phyloP scores from a whole-genome alignment of 768 basidiomycete species.

The Pleurotus cornucopiae region DNA sequence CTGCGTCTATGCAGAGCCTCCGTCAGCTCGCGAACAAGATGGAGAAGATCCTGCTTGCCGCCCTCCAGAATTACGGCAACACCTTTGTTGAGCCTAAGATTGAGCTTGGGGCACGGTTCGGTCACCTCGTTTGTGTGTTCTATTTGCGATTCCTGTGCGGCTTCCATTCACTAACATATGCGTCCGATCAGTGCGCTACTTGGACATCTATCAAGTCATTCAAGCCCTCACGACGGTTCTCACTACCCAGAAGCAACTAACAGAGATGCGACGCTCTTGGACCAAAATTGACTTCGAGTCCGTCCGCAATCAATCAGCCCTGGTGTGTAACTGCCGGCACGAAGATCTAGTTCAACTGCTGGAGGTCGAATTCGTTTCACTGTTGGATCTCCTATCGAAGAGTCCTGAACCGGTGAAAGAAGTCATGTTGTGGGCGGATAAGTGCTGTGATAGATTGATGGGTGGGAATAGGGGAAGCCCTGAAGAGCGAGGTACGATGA shows the following conservation, averaged over 20 bases:
- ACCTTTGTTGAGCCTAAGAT: constrained; percentile 92
- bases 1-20: constrained; percentile 63
- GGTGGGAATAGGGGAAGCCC: constrained; percentile 50
- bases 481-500: constrained; percentile 81
- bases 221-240: constrained; percentile 87
- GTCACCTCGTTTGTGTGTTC: constrained; percentile 80
- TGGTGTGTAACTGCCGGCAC: constrained; percentile 90
- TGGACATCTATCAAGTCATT: constrained; percentile 90
- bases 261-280: constrained; percentile 88
- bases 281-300: constrained; percentile 86
- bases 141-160: background rate
- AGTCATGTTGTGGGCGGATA: constrained; percentile 89
- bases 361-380: constrained; percentile 77
- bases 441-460: constrained; percentile 83
- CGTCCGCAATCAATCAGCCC: constrained; percentile 86
- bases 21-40: constrained; percentile 85
- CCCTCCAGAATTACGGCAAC: constrained; percentile 79
- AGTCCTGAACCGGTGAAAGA: constrained; percentile 79
- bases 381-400: constrained; percentile 70
- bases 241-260: constrained; percentile 79
- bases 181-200: constrained; percentile 66
- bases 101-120: constrained; percentile 86
- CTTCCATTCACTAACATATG: constrained; percentile 1
- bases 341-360: constrained; percentile 83
- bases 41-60: constrained; percentile 82